These are phyloP conservation scores for Eucalyptus erythrocorys DNA, from an alignment of 345 rosid species.

Conservation along the genomic window DNA sequence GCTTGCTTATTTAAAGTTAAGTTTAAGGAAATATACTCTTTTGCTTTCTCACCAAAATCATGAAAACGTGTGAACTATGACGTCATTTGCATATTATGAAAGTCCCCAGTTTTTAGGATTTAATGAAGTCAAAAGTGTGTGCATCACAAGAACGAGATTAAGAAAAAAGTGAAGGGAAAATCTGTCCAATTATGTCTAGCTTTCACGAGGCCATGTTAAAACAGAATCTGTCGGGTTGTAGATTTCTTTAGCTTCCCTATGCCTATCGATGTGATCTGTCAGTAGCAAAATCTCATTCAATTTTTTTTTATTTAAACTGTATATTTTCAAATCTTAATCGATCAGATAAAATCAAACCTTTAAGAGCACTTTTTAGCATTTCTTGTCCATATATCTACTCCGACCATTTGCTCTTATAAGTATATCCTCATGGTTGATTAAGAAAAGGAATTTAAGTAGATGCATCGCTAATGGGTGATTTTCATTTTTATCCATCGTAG, in stretches of 20 bases:
- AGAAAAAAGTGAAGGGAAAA: neutral
- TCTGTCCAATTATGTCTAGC: neutral
- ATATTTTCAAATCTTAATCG: neutral
- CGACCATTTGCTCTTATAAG: neutral
- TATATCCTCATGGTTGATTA: neutral
- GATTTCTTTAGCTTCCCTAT: neutral
- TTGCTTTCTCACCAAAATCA: neutral
- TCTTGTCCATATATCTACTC: neutral
- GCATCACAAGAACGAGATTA: neutral
- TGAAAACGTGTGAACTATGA: neutral
- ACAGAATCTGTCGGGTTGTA: neutral
- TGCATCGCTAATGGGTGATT: neutral
- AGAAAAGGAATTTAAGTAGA: neutral
- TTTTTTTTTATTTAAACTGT: neutral
- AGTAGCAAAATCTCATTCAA: neutral
- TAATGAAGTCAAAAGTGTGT: neutral
- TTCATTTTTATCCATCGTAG: neutral
- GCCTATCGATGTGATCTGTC: neutral
- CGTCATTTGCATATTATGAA: neutral
- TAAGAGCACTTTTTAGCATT: neutral
- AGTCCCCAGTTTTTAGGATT: neutral
- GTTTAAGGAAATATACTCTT: neutral
- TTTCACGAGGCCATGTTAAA: neutral
- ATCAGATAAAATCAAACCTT: neutral
- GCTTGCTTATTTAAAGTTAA: neutral